Base-by-base conservation (phyloP, 2,329 filamentous ascomycete genomes). In the Xylaria sp. region DNA sequence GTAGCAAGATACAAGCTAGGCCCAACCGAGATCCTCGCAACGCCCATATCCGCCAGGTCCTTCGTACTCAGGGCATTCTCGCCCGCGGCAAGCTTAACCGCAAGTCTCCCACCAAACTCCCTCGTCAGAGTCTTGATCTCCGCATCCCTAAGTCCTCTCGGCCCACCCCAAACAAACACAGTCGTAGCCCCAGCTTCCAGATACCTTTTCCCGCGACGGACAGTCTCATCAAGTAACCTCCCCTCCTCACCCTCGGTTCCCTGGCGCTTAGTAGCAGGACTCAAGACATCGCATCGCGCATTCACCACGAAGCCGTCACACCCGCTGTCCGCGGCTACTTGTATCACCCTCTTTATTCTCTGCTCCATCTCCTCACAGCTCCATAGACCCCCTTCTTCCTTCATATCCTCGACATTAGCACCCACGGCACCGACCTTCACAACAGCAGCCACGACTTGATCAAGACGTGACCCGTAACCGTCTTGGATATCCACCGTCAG, bases 11-110 rank as follows among this genome's bases (percentile, higher is more conserved):
- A 66, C 48, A 66, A 45, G 15, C 48, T 39, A 4, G 63, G 63
- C n/a, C 63, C 56, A 36, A 60, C 46, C 34, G 55, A 53, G 63
- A 65, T 65, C 56, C 63, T 65, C 46, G 63, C 63, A 28, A 65
- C 63, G n/a, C 63, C 63, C 2, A 65, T 55, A 45, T 53, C 56
- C 13, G 53, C 55, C 5, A 65, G 20, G 1, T 65, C 63, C 34
- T 3, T 28, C 3, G 55, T 56, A 28, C 55, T 65, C 28, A 65
- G 7, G 34, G 23, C 32, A 43, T 52, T 20, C 32, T 32, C 23
- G 6, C 18, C 45, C 3, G 12, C 12, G 12, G 43, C 43, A 23
- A 56, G 57, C 39, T 56, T 61, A 9, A 60, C 63, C 34, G 57
- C 50, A 2, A 56, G 8, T 6, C 63, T 36, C 3, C 62, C 62